These are phyloP conservation scores for Exophiala lecanii-corni DNA, from an alignment of 2,329 filamentous ascomycete genomes.

Conservation along the genomic window DNA sequence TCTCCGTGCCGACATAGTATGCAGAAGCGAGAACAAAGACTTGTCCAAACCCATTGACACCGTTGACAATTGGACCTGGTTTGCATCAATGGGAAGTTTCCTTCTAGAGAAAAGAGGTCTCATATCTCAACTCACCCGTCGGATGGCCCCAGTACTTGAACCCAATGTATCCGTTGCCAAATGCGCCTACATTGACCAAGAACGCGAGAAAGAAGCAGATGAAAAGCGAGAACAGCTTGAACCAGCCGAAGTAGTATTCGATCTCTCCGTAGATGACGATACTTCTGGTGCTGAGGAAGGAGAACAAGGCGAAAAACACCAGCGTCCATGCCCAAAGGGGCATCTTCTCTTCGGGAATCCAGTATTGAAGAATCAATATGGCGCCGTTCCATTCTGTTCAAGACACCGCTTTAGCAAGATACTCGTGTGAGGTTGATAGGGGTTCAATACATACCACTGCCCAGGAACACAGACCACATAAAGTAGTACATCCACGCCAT, in stretches of 20 bases:
- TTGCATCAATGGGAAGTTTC: too few relatives aligned
- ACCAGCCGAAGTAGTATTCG: constrained; percentile 42
- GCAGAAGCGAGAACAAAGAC: constrained; percentile 36
- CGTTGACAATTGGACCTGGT: constrained; percentile 46
- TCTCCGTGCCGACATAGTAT: constrained; percentile 41
- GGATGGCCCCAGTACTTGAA: constrained; percentile 73
- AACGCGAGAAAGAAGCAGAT: constrained; percentile 34
- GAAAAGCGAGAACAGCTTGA: constrained; percentile 34
- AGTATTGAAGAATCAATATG: constrained; percentile 44
- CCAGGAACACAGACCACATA: too few relatives aligned
- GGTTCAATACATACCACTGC: background rate
- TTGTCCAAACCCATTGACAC: constrained; percentile 35
- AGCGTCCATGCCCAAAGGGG: constrained; percentile 46
- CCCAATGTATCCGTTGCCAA: constrained; percentile 52
- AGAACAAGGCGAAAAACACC: constrained; percentile 44
- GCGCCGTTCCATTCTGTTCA: constrained; percentile 18
- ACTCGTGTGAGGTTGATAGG: background rate
- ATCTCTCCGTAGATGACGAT: constrained; percentile 51
- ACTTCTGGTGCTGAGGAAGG: constrained; percentile 38
- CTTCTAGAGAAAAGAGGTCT: too few relatives aligned
- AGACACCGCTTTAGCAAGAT: background rate
- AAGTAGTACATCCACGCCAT: constrained; percentile 37
- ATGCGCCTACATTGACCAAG: constrained; percentile 33
- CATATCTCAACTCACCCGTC: too few relatives aligned
- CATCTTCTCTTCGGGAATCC: constrained; percentile 42